Evolutionary conservation across 2,329 filamentous ascomycete genomes (phyloP).

Genomic region (Tetracladium maxilliforme): DNA sequence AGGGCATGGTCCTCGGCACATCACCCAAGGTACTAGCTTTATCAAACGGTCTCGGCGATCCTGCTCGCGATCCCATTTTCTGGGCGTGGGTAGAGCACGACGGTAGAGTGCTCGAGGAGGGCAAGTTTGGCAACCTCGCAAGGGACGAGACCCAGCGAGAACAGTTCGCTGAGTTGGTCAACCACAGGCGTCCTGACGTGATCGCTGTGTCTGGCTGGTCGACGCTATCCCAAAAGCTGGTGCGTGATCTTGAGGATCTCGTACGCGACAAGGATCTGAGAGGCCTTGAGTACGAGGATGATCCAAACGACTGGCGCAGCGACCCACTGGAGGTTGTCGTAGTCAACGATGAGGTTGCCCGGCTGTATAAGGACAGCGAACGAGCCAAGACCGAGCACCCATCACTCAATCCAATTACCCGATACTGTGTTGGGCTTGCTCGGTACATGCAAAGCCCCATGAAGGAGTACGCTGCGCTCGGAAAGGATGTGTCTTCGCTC

Average conservation of each 20-base stretch:
- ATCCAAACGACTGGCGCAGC: constrained; percentile 59
- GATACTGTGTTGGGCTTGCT: constrained; percentile 82
- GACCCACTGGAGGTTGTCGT: constrained; percentile 80
- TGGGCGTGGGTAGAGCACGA: constrained; percentile 94
- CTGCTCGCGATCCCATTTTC: constrained; percentile 61
- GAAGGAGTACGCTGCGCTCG: constrained; percentile 89
- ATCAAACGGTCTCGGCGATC: constrained; percentile 69
- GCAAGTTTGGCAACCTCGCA: constrained; percentile 69
- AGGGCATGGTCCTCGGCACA: constrained; percentile 80
- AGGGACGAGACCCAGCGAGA: constrained; percentile 52
- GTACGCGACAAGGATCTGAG: constrained; percentile 65
- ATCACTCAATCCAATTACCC: constrained; percentile 58
- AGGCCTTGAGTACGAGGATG: constrained; percentile 72
- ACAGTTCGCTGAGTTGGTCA: constrained; percentile 64
- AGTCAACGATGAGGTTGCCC: constrained; percentile 94
- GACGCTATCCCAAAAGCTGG: constrained; percentile 71
- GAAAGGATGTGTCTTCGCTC: constrained; percentile 74
- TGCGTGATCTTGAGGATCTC: constrained; percentile 66
- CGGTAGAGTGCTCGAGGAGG: constrained; percentile 75
- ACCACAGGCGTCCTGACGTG: constrained; percentile 73
- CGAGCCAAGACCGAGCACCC: constrained; percentile 71
- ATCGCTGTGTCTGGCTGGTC: constrained; percentile 81
- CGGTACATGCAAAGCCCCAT: constrained; percentile 91
- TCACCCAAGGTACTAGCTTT: constrained; percentile 75
- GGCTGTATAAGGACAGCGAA: constrained; percentile 83